These are phyloP conservation scores for grape (Vitis vinifera) DNA, from an alignment of 164 flowering plant genomes.

Conservation along the genomic window DNA sequence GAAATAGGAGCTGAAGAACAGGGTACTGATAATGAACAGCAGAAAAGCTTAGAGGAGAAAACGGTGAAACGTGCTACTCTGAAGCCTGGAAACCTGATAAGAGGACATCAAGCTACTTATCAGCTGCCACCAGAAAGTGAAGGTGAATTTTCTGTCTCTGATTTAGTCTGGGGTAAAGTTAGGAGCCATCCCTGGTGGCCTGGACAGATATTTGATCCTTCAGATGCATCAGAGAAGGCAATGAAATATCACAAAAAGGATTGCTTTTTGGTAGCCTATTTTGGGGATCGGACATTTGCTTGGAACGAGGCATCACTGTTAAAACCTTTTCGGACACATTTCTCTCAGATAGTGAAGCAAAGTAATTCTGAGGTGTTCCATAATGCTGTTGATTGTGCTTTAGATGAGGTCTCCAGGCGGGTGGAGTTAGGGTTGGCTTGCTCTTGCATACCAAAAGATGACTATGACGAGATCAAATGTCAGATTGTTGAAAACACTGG, in stretches of 20 bases:
- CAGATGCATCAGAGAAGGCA: conserved; percentile 40
- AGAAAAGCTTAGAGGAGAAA: conserved; percentile 18
- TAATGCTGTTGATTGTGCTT: conserved; percentile 50
- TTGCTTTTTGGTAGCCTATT: conserved; percentile 44
- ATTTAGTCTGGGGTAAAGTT: conserved; percentile 55
- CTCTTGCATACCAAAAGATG: conserved; percentile 47
- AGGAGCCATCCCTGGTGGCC: conserved; percentile 62
- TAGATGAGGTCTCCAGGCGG: conserved; percentile 58
- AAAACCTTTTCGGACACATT: conserved; percentile 48
- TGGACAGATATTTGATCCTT: conserved; percentile 48
- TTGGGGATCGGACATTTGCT: conserved; percentile 70
- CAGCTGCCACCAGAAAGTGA: conserved; percentile 36
- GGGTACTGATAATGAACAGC: conserved; percentile 19
- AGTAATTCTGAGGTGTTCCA: conserved; percentile 41
- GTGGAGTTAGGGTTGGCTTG: conserved; percentile 57
- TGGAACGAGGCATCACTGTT: conserved; percentile 60
- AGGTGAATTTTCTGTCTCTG: conserved; percentile 33
- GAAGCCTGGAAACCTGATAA: conserved; percentile 13
- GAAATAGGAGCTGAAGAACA: conserved; percentile 21
- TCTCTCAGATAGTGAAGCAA: conserved; percentile 47
- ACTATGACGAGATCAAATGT: conserved; percentile 27
- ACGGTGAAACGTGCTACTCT: conserved; percentile 5
- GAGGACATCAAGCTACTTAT: conserved; percentile 25
- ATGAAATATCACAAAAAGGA: conserved; percentile 38
- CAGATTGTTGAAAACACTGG: conserved; percentile 56